Evolutionary conservation across 768 basidiomycete species (phyloP), one percentile per base, ranked within the genome.

Genomic region (Leucocoprinus birnbaumii): DNA sequence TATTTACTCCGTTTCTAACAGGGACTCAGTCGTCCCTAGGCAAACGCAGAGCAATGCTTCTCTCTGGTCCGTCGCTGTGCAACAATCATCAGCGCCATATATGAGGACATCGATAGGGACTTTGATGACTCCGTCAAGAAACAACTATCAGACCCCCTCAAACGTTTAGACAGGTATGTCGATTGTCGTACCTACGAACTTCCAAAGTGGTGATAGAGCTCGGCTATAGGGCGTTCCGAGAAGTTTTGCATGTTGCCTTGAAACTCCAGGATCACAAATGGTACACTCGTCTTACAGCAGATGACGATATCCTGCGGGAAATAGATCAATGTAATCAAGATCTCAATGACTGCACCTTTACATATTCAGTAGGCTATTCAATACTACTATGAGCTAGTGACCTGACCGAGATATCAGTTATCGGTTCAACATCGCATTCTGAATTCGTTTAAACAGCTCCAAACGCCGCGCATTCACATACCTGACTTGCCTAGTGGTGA

Each of bases 1-100:
- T 2, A 75, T 79, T 53, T 84, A 63, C 64, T 83, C 87, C 22
- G 79, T 71, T 74, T 85, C 67, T 2, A 67, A 61, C 65, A 77
- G 77, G 3, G 64, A 11, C 31, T 31, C 31, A 13, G 0, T n/a
- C n/a, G 24, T 25, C 9, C 10, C 3, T 34, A 48, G 46, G 3
- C 25, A 16, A 48, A 48, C n/a, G 11, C 27, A 1, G 46, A 48
- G 1, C 26, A 48, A 34, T 48, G 46, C 19, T 31, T 48, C 11
- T 31, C 46, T 19, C 46, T 48, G n/a, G 46, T 31, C 11, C 46
- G 46, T 11, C 46, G 46, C 1, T 48, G 46, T 10, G 46, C 46
- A 8, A 48, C 3, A 9, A 48, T 48, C 19, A 16, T 48, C 7
- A 18, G 18, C 3, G 46, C 46, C 5, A 13, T 48, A 3, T 48